Conservation (phyloP, 2,329 filamentous ascomycete genomes). For the Alternaria solani region DNA sequence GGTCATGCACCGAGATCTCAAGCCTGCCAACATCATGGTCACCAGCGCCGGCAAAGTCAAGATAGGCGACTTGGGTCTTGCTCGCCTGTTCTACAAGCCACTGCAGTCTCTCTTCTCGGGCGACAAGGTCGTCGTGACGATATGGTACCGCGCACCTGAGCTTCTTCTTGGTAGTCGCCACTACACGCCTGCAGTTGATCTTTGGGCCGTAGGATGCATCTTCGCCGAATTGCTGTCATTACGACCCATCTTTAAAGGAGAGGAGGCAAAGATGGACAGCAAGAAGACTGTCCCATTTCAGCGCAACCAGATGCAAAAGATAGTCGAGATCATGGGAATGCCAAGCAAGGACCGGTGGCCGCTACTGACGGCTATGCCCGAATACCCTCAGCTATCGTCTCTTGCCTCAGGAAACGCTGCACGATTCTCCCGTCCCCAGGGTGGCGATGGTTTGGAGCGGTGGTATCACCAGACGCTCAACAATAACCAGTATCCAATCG, state of each 20-base stretch:
- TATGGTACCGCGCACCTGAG: constrained; percentile 98
- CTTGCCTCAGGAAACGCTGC: constrained; percentile 56
- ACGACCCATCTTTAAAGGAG: constrained; percentile 95
- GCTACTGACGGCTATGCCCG: constrained; percentile 82
- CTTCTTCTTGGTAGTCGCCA: constrained; percentile 91
- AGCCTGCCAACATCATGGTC: constrained; percentile 99
- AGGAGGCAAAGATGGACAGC: constrained; percentile 98
- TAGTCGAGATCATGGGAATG: constrained; percentile 93
- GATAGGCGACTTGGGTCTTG: constrained; percentile 92
- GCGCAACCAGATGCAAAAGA: constrained; percentile 98
- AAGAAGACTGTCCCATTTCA: constrained; percentile 99
- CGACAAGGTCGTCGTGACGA: constrained; percentile 98
- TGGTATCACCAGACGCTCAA: constrained; percentile 62
- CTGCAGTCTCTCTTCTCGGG: constrained; percentile 89
- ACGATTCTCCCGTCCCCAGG: constrained; percentile 59
- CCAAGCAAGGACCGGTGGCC: constrained; percentile 92
- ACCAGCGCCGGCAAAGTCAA: constrained; percentile 89
- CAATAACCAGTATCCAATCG: constrained; percentile 56
- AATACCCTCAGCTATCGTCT: constrained; percentile 75
- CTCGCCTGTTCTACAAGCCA: constrained; percentile 92
- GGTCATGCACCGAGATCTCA: constrained; percentile 96
- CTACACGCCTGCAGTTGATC: constrained; percentile 95
- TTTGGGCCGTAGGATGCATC: constrained; percentile 98
- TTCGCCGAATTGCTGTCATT: constrained; percentile 92
- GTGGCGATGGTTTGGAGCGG: constrained; percentile 69